A percentile compares a stretch with the other conserved stretches of the same genome.
These are phyloP conservation scores for Venturia aucupariae DNA, from an alignment of 2,329 filamentous ascomycete genomes.

Conservation along the genomic window DNA sequence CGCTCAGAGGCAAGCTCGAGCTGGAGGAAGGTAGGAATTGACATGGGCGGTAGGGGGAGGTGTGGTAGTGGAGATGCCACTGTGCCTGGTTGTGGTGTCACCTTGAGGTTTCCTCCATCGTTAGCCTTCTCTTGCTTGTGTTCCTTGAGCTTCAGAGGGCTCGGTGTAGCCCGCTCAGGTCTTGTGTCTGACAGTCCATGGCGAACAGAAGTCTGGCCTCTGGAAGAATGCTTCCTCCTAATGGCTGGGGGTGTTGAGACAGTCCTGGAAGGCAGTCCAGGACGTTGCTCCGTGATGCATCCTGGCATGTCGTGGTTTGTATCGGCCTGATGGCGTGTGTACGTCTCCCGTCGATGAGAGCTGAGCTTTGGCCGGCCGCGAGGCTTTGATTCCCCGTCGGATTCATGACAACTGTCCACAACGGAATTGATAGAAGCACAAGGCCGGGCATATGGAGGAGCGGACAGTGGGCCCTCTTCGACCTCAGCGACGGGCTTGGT, in stretches of 20 bases:
- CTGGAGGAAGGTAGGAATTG: constrained; percentile 56
- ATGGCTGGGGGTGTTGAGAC: constrained; percentile 8
- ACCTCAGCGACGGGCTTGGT: constrained; percentile 31
- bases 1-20: constrained; percentile 52
- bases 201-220: constrained; percentile 2
- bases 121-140: constrained; percentile 18
- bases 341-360: neutral
- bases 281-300: neutral
- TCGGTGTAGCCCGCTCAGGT: constrained; percentile 24
- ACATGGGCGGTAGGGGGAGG: constrained; percentile 45
- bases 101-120: constrained; percentile 5
- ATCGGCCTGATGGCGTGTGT: neutral
- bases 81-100: constrained; percentile 21
- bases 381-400: neutral
- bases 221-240: constrained; percentile 12
- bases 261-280: constrained; percentile 1
- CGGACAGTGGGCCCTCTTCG: constrained; percentile 26
- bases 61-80: constrained; percentile 29
- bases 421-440: neutral
- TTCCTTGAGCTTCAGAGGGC: constrained; percentile 26
- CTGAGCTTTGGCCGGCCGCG: constrained; percentile 6
- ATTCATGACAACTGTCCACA: constrained; percentile 22
- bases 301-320: neutral
- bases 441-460: constrained; percentile 24
- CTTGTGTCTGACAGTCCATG: constrained; percentile 27